Conservation (phyloP, 371 early-diverging fungal species). For the Saksenaea vasiformis region DNA sequence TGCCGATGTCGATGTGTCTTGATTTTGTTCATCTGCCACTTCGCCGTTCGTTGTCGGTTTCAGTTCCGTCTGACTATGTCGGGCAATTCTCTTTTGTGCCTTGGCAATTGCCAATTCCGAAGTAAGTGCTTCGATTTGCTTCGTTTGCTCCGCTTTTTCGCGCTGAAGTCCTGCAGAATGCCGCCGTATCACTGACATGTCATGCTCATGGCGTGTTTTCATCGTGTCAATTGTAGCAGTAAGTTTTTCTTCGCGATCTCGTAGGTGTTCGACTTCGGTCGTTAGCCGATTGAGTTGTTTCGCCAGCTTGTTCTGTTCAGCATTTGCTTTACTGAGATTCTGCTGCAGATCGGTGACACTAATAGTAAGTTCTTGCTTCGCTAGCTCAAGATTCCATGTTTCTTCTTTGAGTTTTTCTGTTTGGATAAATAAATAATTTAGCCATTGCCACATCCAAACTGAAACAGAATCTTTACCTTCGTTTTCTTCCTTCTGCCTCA, state of each 20-base stretch:
- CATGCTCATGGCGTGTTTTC: slow-evolving; percentile 70
- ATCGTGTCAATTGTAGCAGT: slow-evolving; percentile 49
- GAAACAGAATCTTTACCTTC: slow-evolving; percentile 44
- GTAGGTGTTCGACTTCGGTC: slow-evolving; percentile 65
- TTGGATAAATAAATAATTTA: neutral
- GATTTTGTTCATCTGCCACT: slow-evolving; percentile 1
- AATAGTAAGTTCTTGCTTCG: slow-evolving; percentile 58
- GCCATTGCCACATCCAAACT: neutral
- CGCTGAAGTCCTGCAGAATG: slow-evolving; percentile 59
- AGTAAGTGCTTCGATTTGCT: slow-evolving; percentile 62
- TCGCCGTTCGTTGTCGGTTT: neutral
- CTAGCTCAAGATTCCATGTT: slow-evolving; percentile 62
- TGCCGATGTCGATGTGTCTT: slow-evolving; percentile 7
- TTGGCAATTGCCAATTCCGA: slow-evolving; percentile 52
- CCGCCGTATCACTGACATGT: slow-evolving; percentile 59
- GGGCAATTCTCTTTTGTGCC: slow-evolving; percentile 29
- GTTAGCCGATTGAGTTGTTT: slow-evolving; percentile 55
- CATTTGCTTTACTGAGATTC: slow-evolving; percentile 45
- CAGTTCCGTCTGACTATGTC: slow-evolving; percentile 13
- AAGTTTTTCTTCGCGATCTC: slow-evolving; percentile 66
- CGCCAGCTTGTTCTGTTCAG: slow-evolving; percentile 54
- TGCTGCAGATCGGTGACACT: slow-evolving; percentile 57
- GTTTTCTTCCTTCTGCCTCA: slow-evolving; percentile 54
- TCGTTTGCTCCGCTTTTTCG: slow-evolving; percentile 59
- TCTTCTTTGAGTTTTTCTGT: slow-evolving; percentile 61